Evolutionary conservation across 345 rosid genomes (phyloP), one percentile per base, ranked within the genome.

Genomic region (Cardamine occulta): DNA sequence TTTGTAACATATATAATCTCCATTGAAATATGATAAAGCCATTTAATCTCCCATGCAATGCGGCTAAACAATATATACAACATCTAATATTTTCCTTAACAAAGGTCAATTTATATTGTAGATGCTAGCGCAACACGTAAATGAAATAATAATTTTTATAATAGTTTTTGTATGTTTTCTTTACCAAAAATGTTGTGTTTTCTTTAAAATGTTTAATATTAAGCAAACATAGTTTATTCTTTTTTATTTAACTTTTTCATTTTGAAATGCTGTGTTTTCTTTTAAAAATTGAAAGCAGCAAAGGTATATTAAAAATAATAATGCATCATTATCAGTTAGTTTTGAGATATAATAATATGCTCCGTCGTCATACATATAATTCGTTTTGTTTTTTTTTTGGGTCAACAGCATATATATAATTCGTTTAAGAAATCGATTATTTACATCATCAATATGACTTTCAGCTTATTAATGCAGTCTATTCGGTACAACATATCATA

Each of bases 371-470:
- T 6, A 49, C 39, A 24, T 21, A 21, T 21, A 21, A 21, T 21
- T 21, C 23, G 23, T 21, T 21, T 21, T n/a, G n/a, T n/a, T n/a
- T n/a, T n/a, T n/a, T n/a, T n/a, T n/a, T n/a, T n/a, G n/a, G n/a
- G n/a, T n/a, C n/a, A n/a, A n/a, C n/a, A n/a, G n/a, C n/a, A n/a
- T n/a, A n/a, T n/a, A 24, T 10, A 23, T 53, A 58, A 31, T 8
- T 31, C 24, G 26, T 3, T 39, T 26, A 42, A 42, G 17, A 42
- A 42, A 55, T 68, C 12, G 18, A 24, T 24, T 68, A 6, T 28
- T 28, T 57, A 32, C 49, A 48, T 72, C 75, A 60, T n/a, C 68
- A 24, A 24, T 60, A 35, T 72, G 60, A 60, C 39, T 72, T 47
- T 51, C 29, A 29, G 21, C 51, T 35, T 23, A 49, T 32, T 17